Base-by-base conservation (phyloP, 148 eudicot species). In the Amaranthus palmeri region DNA sequence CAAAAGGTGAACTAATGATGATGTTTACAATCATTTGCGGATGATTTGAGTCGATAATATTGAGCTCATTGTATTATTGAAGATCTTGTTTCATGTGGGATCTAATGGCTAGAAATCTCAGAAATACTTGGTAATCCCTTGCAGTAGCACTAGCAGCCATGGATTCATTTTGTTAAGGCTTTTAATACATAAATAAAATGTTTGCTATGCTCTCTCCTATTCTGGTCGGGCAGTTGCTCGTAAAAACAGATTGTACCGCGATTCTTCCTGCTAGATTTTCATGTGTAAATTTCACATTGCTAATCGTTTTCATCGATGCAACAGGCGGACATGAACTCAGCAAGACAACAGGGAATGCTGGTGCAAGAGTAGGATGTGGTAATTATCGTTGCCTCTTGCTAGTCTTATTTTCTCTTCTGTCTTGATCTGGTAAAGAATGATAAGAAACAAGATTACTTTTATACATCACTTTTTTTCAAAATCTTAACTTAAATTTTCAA, bases 261-360 rank as follows among this genome's bases (percentile, higher is more conserved):
- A 25, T 25, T 25, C 36, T 25, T 25, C 36, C 36, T 25, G 36
- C 2, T 25, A 25, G 36, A 25, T 25, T 25, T 25, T 25, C 36
- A 25, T 25, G 36, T 25, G 36, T 25, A 25, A 25, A 25, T 65
- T 6, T 5, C 53, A 3, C 43, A 45, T 53, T 12, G n/a, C 81
- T 80, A 57, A 77, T 72, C 50, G 25, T 41, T 57, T 74, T 45
- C 41, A 18, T 25, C 42, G 47, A 71, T 78, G 72, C 74, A 69
- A 81, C 84, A 89, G 97, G 95, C 61, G 92, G 92, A 57, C 97
- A 89, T 79, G 92, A 91, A 83, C 97, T 91, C 76, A 92, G 97
- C 92, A 92, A 89, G 84, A 81, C 90, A 67, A 92, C 97, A 13
- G 97, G 97, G 57, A 92, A 92, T 66, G 97, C 97, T 15, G 97